Evolutionary conservation across 2,329 filamentous ascomycete species (phyloP).

Genomic region (Aaosphaeria pasadenensis): DNA sequence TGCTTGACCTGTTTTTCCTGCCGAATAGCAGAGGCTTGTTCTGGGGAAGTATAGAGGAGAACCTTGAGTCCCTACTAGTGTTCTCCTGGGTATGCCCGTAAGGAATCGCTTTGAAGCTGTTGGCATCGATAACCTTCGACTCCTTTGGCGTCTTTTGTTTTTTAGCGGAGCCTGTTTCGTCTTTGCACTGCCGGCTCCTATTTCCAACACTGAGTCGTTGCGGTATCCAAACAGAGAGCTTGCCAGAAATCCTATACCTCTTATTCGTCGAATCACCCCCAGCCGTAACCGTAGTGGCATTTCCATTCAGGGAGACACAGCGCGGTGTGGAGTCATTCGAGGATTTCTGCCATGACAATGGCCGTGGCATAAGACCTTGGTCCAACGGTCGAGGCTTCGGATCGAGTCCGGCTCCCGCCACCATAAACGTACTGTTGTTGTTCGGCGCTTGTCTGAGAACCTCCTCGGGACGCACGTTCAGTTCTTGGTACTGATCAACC

Average conservation of each 20-base stretch:
- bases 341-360: conserved; percentile 18
- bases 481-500: conserved; percentile 20
- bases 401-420: background rate
- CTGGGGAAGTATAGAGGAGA: background rate
- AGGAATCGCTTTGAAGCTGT: conserved; percentile 1
- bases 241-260: conserved; percentile 4
- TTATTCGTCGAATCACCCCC: background rate
- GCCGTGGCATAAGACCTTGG: conserved; percentile 10
- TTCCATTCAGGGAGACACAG: conserved; percentile 2
- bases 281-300: background rate
- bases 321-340: conserved; percentile 1
- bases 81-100: no score
- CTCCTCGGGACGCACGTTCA: conserved; percentile 7
- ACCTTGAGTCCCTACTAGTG: background rate
- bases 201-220: conserved; percentile 4
- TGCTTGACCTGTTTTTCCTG: no score
- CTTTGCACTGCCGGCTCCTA: no score
- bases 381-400: conserved; percentile 3
- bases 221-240: conserved; percentile 14
- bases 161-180: no score
- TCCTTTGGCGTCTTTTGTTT: no score
- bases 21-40: no score
- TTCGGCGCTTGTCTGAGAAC: conserved; percentile 2
- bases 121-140: background rate
- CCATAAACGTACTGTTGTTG: conserved; percentile 1